Evolutionary conservation across 139 green algal genomes (phyloP).

Genomic region (Picochlorum sp.): DNA sequence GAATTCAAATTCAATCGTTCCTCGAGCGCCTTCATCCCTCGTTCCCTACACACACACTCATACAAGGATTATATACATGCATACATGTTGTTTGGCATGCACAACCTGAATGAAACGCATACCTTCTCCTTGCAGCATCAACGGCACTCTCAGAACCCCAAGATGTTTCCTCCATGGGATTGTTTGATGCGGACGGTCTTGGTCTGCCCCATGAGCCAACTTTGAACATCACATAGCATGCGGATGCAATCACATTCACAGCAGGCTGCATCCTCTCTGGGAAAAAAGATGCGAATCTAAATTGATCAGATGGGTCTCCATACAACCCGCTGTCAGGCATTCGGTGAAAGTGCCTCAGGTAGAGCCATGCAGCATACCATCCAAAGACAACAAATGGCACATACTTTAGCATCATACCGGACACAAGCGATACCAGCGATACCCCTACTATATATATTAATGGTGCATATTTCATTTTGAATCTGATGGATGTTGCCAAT

Average conservation of each 20-base stretch:
- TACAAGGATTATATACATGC: background rate
- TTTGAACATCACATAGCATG: conserved; percentile 34
- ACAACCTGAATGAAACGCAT: too few species aligned
- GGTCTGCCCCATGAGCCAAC: background rate
- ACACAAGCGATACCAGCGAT: conserved; percentile 10
- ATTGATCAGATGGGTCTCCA: conserved; percentile 75
- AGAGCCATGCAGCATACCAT: conserved; percentile 75
- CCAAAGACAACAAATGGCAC: conserved; percentile 72
- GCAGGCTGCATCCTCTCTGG: conserved; percentile 40
- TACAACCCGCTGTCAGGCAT: conserved; percentile 18
- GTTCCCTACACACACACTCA: conserved; percentile 44
- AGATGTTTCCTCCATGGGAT: background rate
- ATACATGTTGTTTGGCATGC: too few species aligned
- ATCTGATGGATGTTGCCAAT: conserved; percentile 48
- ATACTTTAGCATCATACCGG: conserved; percentile 12
- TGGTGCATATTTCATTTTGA: conserved; percentile 64
- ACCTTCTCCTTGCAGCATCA: background rate
- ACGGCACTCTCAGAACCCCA: background rate
- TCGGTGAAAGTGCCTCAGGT: conserved; percentile 67
- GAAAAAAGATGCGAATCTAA: conserved; percentile 82
- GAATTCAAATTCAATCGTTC: conserved; percentile 33
- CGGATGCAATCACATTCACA: conserved; percentile 42
- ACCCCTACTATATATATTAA: conserved; percentile 40
- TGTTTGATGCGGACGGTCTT: background rate
- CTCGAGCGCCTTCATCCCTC: conserved; percentile 65